Conservation (phyloP, 164 flowering plant species). For the Buxus sempervirens region DNA sequence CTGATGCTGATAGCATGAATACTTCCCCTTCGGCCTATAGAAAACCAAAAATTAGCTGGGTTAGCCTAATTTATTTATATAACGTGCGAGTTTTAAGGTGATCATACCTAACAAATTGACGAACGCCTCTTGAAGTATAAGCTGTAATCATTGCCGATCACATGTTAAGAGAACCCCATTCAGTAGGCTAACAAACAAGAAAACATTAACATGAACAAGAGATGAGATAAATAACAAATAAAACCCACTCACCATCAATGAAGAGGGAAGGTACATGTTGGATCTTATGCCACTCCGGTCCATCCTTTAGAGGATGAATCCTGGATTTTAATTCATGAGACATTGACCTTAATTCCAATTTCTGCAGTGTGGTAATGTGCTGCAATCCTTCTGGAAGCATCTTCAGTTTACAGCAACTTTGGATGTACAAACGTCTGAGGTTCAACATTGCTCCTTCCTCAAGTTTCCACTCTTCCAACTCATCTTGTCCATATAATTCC, state of each 20-base stretch:
- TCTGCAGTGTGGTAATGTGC: slow-evolving; percentile 1
- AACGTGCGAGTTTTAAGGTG: too few species aligned
- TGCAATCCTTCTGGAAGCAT: background rate
- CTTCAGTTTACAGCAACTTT: background rate
- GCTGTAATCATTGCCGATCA: too few species aligned
- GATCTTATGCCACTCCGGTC: background rate
- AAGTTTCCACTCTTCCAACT: slow-evolving; percentile 8
- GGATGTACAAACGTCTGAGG: slow-evolving; percentile 11
- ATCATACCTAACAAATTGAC: too few species aligned
- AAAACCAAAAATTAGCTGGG: too few species aligned
- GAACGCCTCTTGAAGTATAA: too few species aligned
- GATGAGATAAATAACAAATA: too few species aligned
- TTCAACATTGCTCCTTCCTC: slow-evolving; percentile 8
- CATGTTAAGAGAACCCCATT: too few species aligned
- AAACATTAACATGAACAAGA: too few species aligned
- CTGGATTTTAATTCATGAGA: background rate
- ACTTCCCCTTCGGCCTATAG: too few species aligned
- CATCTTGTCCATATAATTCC: slow-evolving; percentile 5
- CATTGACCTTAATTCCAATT: slow-evolving; percentile 9
- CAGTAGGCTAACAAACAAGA: too few species aligned
- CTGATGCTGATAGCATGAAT: too few species aligned
- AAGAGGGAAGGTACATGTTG: background rate
- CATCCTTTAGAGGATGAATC: background rate
- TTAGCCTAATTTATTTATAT: too few species aligned
- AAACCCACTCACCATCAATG: background rate